Conservation (phyloP, 257 asterid genomes). For the Jacaranda mimosifolia region DNA sequence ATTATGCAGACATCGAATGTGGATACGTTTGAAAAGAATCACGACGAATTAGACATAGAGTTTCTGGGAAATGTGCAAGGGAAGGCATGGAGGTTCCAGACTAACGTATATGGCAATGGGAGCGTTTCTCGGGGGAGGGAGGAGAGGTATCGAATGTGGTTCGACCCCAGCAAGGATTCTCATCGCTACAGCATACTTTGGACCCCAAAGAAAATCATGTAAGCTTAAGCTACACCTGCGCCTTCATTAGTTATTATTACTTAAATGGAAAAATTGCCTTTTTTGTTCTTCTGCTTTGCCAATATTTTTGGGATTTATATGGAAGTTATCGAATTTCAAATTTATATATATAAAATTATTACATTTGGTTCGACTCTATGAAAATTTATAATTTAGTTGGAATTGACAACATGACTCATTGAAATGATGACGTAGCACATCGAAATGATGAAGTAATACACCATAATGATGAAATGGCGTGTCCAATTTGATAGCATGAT, state of each 20-base stretch:
- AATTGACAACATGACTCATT: no score
- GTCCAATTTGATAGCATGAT: no score
- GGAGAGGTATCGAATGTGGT: slow-evolving; percentile 84
- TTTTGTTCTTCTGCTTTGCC: no score
- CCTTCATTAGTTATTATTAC: not conserved
- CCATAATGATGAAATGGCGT: no score
- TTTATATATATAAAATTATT: no score
- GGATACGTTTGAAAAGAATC: slow-evolving; percentile 80
- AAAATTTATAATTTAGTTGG: no score
- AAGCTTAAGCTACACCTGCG: not conserved
- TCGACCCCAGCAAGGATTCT: slow-evolving; percentile 72
- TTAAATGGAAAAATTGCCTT: not conserved
- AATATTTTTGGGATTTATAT: no score
- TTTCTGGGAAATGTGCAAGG: slow-evolving; percentile 77
- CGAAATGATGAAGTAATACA: no score
- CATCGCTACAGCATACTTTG: slow-evolving; percentile 84
- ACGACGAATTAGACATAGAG: slow-evolving; percentile 83
- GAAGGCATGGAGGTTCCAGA: slow-evolving; percentile 82
- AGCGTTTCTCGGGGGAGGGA: slow-evolving; percentile 82
- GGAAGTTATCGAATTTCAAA: no score
- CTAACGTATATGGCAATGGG: slow-evolving; percentile 79
- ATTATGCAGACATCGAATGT: slow-evolving; percentile 69
- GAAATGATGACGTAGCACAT: no score
- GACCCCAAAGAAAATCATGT: slow-evolving; percentile 72
- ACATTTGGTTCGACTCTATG: no score